phyloP scores from a whole-genome alignment of 805 yeast species.

The Starmerella vaccinii region DNA sequence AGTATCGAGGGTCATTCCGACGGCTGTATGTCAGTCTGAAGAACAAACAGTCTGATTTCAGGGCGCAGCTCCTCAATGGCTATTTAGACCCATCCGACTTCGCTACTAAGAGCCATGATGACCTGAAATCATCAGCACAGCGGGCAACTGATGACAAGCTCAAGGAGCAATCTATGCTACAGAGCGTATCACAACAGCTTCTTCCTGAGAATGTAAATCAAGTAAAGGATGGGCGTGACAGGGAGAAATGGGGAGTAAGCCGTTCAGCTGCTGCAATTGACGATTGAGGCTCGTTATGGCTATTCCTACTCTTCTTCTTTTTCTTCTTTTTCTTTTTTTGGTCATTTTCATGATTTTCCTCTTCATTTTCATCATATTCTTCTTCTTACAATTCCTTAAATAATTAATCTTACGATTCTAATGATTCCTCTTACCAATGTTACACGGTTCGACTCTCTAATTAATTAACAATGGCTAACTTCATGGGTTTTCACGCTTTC shows the following conservation, averaged over 20 bases:
- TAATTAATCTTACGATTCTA: no score
- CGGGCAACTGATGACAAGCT: conserved; percentile 25
- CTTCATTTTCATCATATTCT: no score
- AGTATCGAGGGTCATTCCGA: conserved; percentile 28
- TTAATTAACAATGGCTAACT: no score
- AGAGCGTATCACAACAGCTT: conserved; percentile 26
- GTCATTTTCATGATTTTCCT: not conserved
- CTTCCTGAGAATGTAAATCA: conserved; percentile 30
- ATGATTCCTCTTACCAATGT: no score
- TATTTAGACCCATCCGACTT: conserved; percentile 26
- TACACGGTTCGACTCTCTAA: no score
- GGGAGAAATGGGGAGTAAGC: conserved; percentile 37
- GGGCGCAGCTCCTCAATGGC: conserved; percentile 24
- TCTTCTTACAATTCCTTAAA: no score
- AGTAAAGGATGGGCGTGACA: conserved; percentile 35
- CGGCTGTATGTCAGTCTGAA: conserved; percentile 27
- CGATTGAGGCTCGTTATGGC: conserved; percentile 10
- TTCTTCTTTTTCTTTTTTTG: not conserved
- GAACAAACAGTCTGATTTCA: conserved; percentile 24
- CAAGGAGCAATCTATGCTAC: conserved; percentile 25
- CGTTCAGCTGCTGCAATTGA: conserved; percentile 36
- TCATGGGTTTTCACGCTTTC: no score
- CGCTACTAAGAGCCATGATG: conserved; percentile 27
- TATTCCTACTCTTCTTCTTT: not conserved
- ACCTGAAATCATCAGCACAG: conserved; percentile 27